phyloP scores from a whole-genome alignment of 805 yeast species.

The Lachancea sp. region DNA sequence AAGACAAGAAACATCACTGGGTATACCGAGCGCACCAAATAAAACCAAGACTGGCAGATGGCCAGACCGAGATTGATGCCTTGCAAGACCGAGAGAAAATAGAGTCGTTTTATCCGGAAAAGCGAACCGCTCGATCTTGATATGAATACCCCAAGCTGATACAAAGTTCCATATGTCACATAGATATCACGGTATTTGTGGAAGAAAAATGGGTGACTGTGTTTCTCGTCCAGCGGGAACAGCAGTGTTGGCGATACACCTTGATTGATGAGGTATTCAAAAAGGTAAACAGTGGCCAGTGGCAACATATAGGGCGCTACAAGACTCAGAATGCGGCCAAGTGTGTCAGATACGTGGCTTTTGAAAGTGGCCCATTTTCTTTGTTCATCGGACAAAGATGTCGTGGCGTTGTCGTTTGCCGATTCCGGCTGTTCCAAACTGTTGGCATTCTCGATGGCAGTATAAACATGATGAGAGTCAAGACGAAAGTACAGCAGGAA shows the following conservation, averaged over 20 bases:
- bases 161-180: conserved; percentile 83
- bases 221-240: conserved; percentile 53
- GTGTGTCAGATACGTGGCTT: conserved; percentile 25
- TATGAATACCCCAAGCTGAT: conserved; percentile 88
- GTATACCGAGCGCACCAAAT: conserved; percentile 55
- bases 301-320: conserved; percentile 76
- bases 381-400: background rate
- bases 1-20: conserved; percentile 56
- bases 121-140: conserved; percentile 78
- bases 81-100: conserved; percentile 63
- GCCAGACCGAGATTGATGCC: conserved; percentile 52
- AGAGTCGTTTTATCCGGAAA: conserved; percentile 51
- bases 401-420: conserved; percentile 4
- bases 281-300: conserved; percentile 69
- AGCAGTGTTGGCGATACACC: conserved; percentile 85
- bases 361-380: conserved; percentile 2
- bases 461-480: conserved; percentile 12
- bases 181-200: conserved; percentile 72
- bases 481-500: conserved; percentile 37
- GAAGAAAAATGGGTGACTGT: conserved; percentile 48
- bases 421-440: background rate
- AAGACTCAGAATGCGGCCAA: conserved; percentile 37
- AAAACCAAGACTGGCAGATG: conserved; percentile 56
- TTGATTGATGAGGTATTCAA: conserved; percentile 87
- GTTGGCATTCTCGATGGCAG: conserved; percentile 4